Conservation (phyloP, 352 stramenopile species). For the Saprolegnia diclina region DNA sequence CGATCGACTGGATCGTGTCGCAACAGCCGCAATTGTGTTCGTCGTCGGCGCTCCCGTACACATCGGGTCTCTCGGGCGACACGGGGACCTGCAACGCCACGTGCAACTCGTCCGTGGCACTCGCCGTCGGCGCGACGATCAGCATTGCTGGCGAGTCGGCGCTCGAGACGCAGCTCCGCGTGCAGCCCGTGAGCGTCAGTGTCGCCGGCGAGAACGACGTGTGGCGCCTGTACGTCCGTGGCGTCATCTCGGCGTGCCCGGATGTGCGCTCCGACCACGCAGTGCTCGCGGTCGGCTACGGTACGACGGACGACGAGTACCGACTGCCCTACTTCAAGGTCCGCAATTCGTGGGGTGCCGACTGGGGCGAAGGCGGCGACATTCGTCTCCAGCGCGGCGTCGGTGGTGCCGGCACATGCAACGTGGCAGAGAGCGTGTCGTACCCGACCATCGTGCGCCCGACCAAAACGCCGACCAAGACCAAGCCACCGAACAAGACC, state of each 20-base stretch:
- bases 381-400: conserved; percentile 84
- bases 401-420: conserved; percentile 39
- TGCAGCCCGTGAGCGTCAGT: conserved; percentile 91
- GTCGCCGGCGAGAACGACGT: conserved; percentile 89
- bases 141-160: conserved; percentile 77
- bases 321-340: conserved; percentile 84
- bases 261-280: conserved; percentile 93
- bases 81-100: conserved; percentile 33
- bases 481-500: no score
- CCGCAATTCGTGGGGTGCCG: conserved; percentile 96
- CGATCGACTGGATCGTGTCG: conserved; percentile 85
- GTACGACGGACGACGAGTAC: conserved; percentile 35
- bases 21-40: conserved; percentile 65
- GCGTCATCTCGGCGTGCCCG: conserved; percentile 75
- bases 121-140: conserved; percentile 33
- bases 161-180: conserved; percentile 40
- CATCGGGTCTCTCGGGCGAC: conserved; percentile 35
- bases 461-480: no score
- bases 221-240: conserved; percentile 97
- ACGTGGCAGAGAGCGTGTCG: neutral
- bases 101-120: conserved; percentile 33
- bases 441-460: no score
- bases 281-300: conserved; percentile 95
- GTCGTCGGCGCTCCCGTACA: conserved; percentile 81
- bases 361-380: conserved; percentile 94